Percentiles rank a stretch among this genome's conserved stretches.
Evolutionary conservation across 2,329 filamentous ascomycete species (phyloP).

Genomic region (Colletotrichum sp.): DNA sequence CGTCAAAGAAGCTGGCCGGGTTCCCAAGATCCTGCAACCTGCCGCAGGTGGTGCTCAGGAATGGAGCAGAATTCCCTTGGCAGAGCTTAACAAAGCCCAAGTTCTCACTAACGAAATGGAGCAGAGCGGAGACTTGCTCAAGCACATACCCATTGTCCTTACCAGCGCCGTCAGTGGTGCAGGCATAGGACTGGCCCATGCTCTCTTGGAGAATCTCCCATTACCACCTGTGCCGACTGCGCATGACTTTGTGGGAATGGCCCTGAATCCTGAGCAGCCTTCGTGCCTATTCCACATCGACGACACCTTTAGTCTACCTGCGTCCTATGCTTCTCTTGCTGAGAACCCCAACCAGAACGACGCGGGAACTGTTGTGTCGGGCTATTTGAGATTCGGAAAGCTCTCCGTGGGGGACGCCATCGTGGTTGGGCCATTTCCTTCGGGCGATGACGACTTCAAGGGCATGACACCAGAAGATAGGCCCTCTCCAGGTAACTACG

Average conservation of each 20-base stretch:
- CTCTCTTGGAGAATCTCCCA: constrained; percentile 77
- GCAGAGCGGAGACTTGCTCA: constrained; percentile 42
- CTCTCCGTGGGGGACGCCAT: constrained; percentile 80
- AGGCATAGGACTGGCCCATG: constrained; percentile 82
- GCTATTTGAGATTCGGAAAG: constrained; percentile 79
- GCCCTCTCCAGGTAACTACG: constrained; percentile 51
- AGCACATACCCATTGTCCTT: constrained; percentile 80
- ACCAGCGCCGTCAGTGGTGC: constrained; percentile 86
- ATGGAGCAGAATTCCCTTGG: constrained; percentile 58
- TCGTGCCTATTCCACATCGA: constrained; percentile 84
- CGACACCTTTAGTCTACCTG: constrained; percentile 80
- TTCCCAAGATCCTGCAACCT: constrained; percentile 73
- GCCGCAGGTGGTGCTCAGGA: constrained; percentile 53
- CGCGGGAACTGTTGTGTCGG: constrained; percentile 78
- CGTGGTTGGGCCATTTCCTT: constrained; percentile 77
- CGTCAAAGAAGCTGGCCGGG: constrained; percentile 76
- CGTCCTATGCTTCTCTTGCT: constrained; percentile 58
- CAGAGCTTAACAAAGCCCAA: constrained; percentile 63
- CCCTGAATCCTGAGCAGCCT: constrained; percentile 63
- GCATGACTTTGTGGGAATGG: constrained; percentile 58
- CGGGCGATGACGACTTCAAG: constrained; percentile 54
- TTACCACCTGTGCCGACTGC: constrained; percentile 62
- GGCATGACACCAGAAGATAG: constrained; percentile 47
- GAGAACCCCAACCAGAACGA: constrained; percentile 42
- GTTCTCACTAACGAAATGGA: constrained; percentile 57